Percentiles rank a stretch among this genome's conserved stretches.
These are phyloP conservation scores for Primulina huaijiensis DNA, from an alignment of 257 asterid species.

Conservation along the genomic window DNA sequence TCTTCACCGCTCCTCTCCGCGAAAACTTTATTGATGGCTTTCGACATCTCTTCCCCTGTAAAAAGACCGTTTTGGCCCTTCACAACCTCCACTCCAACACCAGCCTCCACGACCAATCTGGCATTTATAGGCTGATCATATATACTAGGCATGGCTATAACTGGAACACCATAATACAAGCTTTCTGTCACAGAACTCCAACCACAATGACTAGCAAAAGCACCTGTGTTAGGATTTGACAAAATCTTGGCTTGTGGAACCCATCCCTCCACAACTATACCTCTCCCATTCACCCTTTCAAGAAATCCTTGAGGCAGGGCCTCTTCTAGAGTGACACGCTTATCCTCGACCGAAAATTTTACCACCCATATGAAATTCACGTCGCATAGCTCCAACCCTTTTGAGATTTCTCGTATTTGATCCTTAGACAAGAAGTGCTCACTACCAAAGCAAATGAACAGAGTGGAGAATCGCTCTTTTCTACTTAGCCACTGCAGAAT, in stretches of 20 bases:
- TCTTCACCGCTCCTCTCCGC: constrained; percentile 26
- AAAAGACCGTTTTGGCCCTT: constrained; percentile 33
- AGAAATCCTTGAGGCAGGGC: constrained; percentile 29
- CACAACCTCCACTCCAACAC: constrained; percentile 35
- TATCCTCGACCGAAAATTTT: constrained; percentile 18
- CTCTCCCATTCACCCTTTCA: constrained; percentile 29
- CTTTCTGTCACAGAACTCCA: constrained; percentile 39
- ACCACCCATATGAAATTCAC: constrained; percentile 33
- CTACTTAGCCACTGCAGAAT: constrained; percentile 32
- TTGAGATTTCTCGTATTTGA: constrained; percentile 26
- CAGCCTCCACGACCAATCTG: constrained; percentile 30
- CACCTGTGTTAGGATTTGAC: constrained; percentile 20
- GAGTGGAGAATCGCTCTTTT: constrained; percentile 21
- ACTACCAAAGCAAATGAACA: constrained; percentile 34
- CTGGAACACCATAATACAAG: constrained; percentile 34
- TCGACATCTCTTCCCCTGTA: constrained; percentile 27
- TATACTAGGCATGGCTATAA: constrained; percentile 37
- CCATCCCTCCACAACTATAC: constrained; percentile 22
- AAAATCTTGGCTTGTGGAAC: constrained; percentile 33
- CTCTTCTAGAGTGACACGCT: neutral
- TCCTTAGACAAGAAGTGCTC: constrained; percentile 30
- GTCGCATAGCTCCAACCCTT: constrained; percentile 24
- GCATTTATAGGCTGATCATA: constrained; percentile 35
- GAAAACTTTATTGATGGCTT: constrained; percentile 27
- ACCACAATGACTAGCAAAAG: constrained; percentile 45